Percentiles rank a stretch among this genome's conserved stretches.
Conservation (phyloP, 257 asterid species). For the Rehmannia glutinosa region DNA sequence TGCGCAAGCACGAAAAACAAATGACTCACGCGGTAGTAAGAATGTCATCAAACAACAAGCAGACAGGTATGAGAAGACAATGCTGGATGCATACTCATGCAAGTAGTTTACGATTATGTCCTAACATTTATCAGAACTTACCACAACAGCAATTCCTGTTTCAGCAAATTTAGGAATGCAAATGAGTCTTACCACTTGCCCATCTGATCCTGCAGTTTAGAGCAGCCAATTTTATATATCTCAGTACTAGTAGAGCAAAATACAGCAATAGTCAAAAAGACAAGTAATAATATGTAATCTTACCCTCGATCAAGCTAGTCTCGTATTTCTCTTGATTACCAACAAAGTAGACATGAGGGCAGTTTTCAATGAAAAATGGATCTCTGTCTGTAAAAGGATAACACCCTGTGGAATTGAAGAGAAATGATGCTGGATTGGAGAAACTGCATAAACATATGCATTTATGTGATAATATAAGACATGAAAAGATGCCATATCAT, state of each 20-base stretch:
- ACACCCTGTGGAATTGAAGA: constrained; percentile 59
- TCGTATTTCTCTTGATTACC: constrained; percentile 87
- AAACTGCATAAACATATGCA: constrained; percentile 6
- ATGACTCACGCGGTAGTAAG: too few species aligned
- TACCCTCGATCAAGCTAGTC: constrained; percentile 65
- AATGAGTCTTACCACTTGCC: constrained; percentile 72
- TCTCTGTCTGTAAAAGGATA: constrained; percentile 96
- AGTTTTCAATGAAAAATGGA: constrained; percentile 83
- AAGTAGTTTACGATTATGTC: background rate
- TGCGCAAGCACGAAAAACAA: constrained; percentile 32
- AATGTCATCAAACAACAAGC: too few species aligned
- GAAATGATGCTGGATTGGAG: background rate
- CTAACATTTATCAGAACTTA: constrained; percentile 30
- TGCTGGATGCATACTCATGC: background rate
- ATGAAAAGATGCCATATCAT: background rate
- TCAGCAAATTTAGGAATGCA: constrained; percentile 82
- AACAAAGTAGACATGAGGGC: constrained; percentile 90
- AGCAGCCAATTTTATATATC: constrained; percentile 8
- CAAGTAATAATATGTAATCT: constrained; percentile 9
- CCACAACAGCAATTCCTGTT: constrained; percentile 87
- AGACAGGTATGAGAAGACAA: too few species aligned
- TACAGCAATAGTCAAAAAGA: background rate
- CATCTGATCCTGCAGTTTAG: constrained; percentile 69
- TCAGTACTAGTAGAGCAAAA: background rate
- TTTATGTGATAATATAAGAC: background rate